Percentiles rank a stretch among this genome's conserved stretches.
These are phyloP conservation scores for Ensete glaucum DNA, from an alignment of 176 grass and related monocot genomes.

Conservation along the genomic window DNA sequence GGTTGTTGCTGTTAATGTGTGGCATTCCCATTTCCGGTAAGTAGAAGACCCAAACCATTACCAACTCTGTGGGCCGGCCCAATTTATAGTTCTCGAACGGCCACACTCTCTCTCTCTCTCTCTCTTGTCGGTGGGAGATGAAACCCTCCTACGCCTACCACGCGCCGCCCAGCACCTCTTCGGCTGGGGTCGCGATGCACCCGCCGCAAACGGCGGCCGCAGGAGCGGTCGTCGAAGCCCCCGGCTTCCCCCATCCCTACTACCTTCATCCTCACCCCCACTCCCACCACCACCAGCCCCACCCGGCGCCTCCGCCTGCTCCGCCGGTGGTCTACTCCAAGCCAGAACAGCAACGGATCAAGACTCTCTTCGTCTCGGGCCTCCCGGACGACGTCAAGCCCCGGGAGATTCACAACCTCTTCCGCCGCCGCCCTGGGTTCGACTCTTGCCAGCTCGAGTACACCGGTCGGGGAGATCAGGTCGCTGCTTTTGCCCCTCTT, in stretches of 20 bases:
- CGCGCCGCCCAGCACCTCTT: neutral
- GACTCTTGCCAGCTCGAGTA: slow-evolving; percentile 89
- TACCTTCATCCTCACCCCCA: neutral
- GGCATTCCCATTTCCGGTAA: neutral
- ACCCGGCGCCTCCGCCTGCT: neutral
- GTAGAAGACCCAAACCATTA: too few species aligned
- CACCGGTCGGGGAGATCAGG: slow-evolving; percentile 80
- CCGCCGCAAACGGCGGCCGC: neutral
- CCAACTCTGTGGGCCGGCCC: too few species aligned
- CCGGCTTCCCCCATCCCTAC: slow-evolving; percentile 14
- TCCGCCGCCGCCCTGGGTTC: slow-evolving; percentile 70
- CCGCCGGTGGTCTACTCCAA: slow-evolving; percentile 15
- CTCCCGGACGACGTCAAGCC: slow-evolving; percentile 79
- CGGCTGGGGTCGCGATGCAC: neutral
- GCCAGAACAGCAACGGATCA: slow-evolving; percentile 32
- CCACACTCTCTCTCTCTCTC: neutral
- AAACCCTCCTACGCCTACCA: neutral
- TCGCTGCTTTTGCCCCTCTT: slow-evolving; percentile 4
- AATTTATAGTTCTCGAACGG: neutral
- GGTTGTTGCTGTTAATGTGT: neutral
- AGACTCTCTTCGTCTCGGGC: slow-evolving; percentile 74
- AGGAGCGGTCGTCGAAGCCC: slow-evolving; percentile 1
- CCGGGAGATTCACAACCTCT: slow-evolving; percentile 86
- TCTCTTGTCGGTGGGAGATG: neutral
- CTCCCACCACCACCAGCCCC: neutral